phyloP scores from a whole-genome alignment of 2,329 filamentous ascomycete genomes.

The Penicillium griseofulvum region DNA sequence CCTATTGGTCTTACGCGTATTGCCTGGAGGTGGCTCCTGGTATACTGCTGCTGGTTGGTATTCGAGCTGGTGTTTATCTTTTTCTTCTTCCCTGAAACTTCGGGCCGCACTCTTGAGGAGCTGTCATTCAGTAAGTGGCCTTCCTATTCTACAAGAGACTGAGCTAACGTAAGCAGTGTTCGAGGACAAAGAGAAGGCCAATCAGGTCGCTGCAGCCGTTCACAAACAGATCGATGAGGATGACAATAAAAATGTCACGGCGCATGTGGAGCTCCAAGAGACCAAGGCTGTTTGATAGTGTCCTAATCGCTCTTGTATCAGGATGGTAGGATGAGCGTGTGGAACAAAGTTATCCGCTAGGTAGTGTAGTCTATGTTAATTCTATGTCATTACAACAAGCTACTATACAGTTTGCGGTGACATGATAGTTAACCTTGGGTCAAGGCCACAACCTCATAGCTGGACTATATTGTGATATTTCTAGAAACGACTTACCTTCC shows the following conservation, averaged over 20 bases:
- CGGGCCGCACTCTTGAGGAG: constrained; percentile 45
- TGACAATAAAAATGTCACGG: constrained; percentile 1
- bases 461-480: too few relatives aligned
- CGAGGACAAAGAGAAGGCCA: constrained; percentile 36
- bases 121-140: constrained; percentile 45
- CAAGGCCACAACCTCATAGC: too few relatives aligned
- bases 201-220: constrained; percentile 37
- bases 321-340: not conserved
- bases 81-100: constrained; percentile 48
- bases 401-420: too few relatives aligned
- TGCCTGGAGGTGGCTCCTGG: constrained; percentile 46
- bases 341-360: not conserved
- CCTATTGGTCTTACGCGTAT: constrained; percentile 46
- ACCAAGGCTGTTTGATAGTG: constrained; percentile 6
- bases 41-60: constrained; percentile 44
- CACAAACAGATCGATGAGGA: constrained; percentile 35
- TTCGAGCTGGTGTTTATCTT: constrained; percentile 46
- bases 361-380: not conserved
- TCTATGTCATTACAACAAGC: too few relatives aligned
- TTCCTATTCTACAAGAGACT: not conserved
- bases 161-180: constrained; percentile 32
- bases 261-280: constrained; percentile 10
- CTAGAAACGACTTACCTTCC: too few relatives aligned
- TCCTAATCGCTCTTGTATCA: not conserved
- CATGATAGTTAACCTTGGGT: too few relatives aligned